Conservation (phyloP, 192 early-diverging fungal species). For the Linnemannia zychae region DNA sequence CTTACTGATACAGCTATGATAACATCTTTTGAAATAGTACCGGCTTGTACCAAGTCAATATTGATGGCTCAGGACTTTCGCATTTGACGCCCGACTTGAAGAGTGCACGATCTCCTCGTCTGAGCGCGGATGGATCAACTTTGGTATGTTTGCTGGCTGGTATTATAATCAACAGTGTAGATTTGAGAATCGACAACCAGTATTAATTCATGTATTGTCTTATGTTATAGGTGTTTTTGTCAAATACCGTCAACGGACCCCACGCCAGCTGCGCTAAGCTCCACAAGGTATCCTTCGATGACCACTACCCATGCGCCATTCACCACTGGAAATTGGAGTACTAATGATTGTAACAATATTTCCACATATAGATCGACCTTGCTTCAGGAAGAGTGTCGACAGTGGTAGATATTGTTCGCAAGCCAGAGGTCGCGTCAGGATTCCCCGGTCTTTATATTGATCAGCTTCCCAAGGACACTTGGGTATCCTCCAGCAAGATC, state of each 20-base stretch:
- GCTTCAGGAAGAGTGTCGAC: conserved; percentile 25
- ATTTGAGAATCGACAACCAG: not conserved
- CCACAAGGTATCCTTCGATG: conserved; percentile 48
- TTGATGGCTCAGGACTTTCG: conserved; percentile 59
- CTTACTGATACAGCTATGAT: not conserved
- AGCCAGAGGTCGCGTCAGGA: conserved; percentile 48
- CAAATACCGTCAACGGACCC: conserved; percentile 74
- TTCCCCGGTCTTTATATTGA: conserved; percentile 82
- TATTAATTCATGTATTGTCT: not conserved
- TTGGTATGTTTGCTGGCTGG: conserved; percentile 33
- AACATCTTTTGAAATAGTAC: conserved; percentile 26
- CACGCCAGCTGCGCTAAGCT: conserved; percentile 72
- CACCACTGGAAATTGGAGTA: not conserved
- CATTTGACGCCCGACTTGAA: conserved; percentile 30
- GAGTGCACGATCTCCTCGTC: conserved; percentile 72
- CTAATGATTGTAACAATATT: too few species aligned
- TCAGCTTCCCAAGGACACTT: conserved; percentile 61
- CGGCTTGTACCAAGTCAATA: conserved; percentile 66
- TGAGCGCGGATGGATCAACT: conserved; percentile 62
- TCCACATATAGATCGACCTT: conserved; percentile 18
- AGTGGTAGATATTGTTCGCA: conserved; percentile 58
- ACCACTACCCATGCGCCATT: not conserved
- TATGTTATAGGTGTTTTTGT: conserved; percentile 66
- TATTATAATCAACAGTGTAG: not conserved
- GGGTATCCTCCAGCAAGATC: conserved; percentile 36